phyloP scores from a whole-genome alignment of 2,329 filamentous ascomycete species.

The Chaetomium sp. region DNA sequence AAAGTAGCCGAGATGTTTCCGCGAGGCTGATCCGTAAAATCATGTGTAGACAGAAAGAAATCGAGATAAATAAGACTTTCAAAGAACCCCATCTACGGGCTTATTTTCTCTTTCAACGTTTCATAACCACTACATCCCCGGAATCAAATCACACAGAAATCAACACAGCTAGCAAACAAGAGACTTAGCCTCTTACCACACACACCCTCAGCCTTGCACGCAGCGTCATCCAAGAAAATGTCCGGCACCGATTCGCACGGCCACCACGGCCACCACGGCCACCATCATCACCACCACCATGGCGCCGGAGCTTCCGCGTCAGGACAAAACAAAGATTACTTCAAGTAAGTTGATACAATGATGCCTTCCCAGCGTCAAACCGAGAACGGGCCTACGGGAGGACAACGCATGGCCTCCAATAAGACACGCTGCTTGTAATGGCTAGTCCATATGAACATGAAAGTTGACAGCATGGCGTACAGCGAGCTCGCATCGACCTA shows the following conservation, averaged over 20 bases:
- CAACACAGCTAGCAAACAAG: too few species aligned
- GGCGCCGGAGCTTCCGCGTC: constrained; percentile 3
- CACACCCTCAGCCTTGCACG: too few species aligned
- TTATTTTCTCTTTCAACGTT: neutral
- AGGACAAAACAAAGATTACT: constrained; percentile 34
- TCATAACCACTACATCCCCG: neutral
- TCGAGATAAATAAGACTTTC: too few species aligned
- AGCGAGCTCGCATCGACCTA: constrained; percentile 50
- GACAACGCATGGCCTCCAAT: too few species aligned
- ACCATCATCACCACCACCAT: constrained; percentile 1
- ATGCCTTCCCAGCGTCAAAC: too few species aligned
- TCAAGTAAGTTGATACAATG: constrained; percentile 32
- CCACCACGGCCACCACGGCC: neutral
- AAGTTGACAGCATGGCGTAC: neutral
- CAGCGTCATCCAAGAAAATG: neutral
- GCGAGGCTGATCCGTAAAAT: neutral
- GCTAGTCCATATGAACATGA: too few species aligned
- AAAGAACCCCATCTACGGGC: too few species aligned
- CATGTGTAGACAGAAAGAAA: neutral
- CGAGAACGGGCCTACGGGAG: too few species aligned
- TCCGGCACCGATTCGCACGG: neutral
- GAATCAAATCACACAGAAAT: neutral
- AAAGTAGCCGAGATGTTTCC: constrained; percentile 19
- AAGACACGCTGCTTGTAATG: too few species aligned
- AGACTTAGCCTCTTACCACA: too few species aligned